These are phyloP conservation scores for Plenodomus lindquistii DNA, from an alignment of 2,329 filamentous ascomycete genomes.

Conservation along the genomic window DNA sequence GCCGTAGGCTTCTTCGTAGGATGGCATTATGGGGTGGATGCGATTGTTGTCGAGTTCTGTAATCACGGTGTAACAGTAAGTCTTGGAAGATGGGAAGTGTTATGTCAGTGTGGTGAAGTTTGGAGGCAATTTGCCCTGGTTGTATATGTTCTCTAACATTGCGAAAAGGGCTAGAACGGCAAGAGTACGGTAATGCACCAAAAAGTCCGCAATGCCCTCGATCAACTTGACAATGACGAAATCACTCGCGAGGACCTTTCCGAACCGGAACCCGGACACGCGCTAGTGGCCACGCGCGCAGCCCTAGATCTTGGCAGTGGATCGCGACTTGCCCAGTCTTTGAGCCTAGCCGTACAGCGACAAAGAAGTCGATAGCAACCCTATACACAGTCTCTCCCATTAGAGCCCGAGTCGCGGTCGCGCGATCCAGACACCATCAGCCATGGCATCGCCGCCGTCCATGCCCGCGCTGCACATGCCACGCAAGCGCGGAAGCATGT, in stretches of 20 bases:
- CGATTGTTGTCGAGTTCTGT: neutral
- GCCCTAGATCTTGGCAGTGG: conserved; percentile 9
- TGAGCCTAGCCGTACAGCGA: neutral
- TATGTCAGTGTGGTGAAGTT: neutral
- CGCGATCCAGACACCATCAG: neutral
- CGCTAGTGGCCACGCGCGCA: conserved; percentile 10
- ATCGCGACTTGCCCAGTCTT: conserved; percentile 15
- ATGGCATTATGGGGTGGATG: conserved; percentile 14
- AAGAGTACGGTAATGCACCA: conserved; percentile 15
- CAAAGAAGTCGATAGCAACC: neutral
- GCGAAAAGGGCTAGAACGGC: conserved; percentile 8
- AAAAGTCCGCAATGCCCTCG: conserved; percentile 1
- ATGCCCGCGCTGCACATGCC: conserved; percentile 55
- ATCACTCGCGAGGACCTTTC: conserved; percentile 18
- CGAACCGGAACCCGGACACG: conserved; percentile 14
- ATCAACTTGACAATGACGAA: conserved; percentile 30
- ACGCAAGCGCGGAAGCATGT: conserved; percentile 67
- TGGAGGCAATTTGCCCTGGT: conserved; percentile 1
- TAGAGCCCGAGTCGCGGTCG: neutral
- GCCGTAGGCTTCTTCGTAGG: conserved; percentile 17
- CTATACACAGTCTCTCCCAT: neutral
- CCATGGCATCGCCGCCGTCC: conserved; percentile 63
- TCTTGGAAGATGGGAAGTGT: neutral
- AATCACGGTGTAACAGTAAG: neutral
- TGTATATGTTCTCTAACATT: conserved; percentile 6